Evolutionary conservation across 495 filamentous ascomycete genomes (phyloP), one percentile per base, ranked within the genome.

Genomic region (Poronia punctata): DNA sequence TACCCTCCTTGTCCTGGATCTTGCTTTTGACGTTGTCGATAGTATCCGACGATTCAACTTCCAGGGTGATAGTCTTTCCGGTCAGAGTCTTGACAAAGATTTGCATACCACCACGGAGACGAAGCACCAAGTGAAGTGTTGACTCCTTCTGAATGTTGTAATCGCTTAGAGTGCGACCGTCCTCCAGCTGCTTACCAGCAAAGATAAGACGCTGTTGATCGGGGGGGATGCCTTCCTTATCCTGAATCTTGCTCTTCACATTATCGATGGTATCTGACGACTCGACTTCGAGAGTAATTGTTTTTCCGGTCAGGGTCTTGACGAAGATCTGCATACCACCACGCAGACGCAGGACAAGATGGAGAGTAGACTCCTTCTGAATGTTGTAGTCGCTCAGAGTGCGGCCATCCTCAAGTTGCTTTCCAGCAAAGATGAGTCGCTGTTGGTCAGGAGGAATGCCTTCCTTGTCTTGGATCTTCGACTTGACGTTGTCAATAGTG

Each of bases 121-220:
- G 85, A 41, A 98, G 86, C 31, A 98, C 92, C 49, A 98, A 69
- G 68, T 98, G 92, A 9, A 98, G 75, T n/a, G 92, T 98, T 27
- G 83, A 88, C 66, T 97, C 92, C 70, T 98, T 98, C 65, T 97
- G 92, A 37, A 97, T 98, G 73, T 98, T 98, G 78, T 97, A 97
- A 60, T 97, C 92, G 46, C 79, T 86, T 2, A 98, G 72, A n/a
- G 90, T 97, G 12, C 90, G 86, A 17, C 82, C 82, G 55, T 86
- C 82, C 54, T 86, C 77, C 7, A 80, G 50, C 54, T 80, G 76
- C 68, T 77, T 98, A 59, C 92, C 92, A 53, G 92, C 92, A 65
- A 97, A 98, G 75, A 98, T 98, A 52, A 98, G 76, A 53, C 92
- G 93, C 72, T 98, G 93, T 66, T 98, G 92, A 68, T 98, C 92